Conservation (phyloP, 805 yeast species). For the Starmerella roubikii region DNA sequence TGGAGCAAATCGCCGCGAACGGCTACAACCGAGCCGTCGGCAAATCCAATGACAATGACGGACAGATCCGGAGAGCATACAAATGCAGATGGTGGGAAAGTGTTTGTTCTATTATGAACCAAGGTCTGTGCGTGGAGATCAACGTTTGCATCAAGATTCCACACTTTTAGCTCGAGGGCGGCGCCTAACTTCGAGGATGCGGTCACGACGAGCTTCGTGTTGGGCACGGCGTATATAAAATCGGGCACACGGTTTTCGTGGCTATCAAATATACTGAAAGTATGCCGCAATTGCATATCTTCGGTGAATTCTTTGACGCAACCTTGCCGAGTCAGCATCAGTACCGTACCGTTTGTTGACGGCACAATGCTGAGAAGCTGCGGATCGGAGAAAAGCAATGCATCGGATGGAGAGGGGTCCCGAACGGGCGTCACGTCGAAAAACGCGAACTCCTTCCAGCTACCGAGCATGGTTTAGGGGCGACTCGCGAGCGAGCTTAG, state of each 20-base stretch:
- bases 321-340: conserved; percentile 43
- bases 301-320: conserved; percentile 43
- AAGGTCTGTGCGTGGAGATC: conserved; percentile 8
- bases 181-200: conserved; percentile 57
- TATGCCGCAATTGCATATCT: conserved; percentile 33
- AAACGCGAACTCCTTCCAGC: conserved; percentile 75
- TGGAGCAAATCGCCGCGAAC: conserved; percentile 77
- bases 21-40: conserved; percentile 69
- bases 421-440: conserved; percentile 70
- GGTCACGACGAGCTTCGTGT: conserved; percentile 45
- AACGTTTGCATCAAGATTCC: conserved; percentile 38
- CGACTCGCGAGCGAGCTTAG: too few species aligned
- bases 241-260: conserved; percentile 53
- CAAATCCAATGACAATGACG: conserved; percentile 61
- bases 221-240: conserved; percentile 36
- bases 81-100: conserved; percentile 64
- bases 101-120: conserved; percentile 51
- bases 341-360: conserved; percentile 37
- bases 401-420: conserved; percentile 60
- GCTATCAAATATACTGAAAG: conserved; percentile 42
- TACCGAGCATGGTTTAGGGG: too few species aligned
- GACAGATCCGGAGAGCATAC: conserved; percentile 42
- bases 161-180: conserved; percentile 55
- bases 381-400: conserved; percentile 69
- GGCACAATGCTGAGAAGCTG: conserved; percentile 45